Base-by-base conservation (phyloP, 306 rosid genomes). In the Hippophae rhamnoides region DNA sequence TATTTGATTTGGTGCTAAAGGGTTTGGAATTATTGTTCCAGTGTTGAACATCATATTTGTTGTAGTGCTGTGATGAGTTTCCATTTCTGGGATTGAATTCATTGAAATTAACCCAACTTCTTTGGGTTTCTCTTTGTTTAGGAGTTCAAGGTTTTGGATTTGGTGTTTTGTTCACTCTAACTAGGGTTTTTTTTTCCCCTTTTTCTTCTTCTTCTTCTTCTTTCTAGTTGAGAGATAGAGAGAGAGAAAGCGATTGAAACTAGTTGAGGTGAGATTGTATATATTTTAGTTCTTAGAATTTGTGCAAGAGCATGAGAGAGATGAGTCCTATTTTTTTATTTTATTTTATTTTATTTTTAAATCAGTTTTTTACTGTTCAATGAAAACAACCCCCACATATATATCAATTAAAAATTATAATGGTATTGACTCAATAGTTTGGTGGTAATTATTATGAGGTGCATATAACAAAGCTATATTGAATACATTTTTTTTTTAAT, bases 81-180 rank as follows among this genome's bases (percentile, higher is more conserved):
- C 87, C 47, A 88, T 75, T 57, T 76, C 90, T 54, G 82, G 77
- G 78, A 88, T 65, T 55, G 97, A 80, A 51, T 88, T 95, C 95
- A 88, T 92, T 54, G 63, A 51, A 13, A 18, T 18, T 18, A 18
- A 18, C 23, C 23, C 23, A 47, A 41, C 13, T 52, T 49, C 9
- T 27, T 11, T 23, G 7, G 23, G 23, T 18, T 18, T 18, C 23
- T 18, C 1, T 18, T 18, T 18, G 23, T 18, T 18, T 18, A 18
- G 23, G 23, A 18, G 23, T 18, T n/a, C n/a, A n/a, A 18, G 1
- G 0, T 18, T 18, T 18, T 18, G 23, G 23, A 18, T 18, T 10
- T 48, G 43, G 52, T n/a, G 26, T 57, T 58, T 26, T 54, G 41
- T 5, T 27, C 5, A 38, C 40, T 67, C 57, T 65, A 31, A 1